Conservation (phyloP, 202 grass and related monocot genomes). For the Digitaria exilis region DNA sequence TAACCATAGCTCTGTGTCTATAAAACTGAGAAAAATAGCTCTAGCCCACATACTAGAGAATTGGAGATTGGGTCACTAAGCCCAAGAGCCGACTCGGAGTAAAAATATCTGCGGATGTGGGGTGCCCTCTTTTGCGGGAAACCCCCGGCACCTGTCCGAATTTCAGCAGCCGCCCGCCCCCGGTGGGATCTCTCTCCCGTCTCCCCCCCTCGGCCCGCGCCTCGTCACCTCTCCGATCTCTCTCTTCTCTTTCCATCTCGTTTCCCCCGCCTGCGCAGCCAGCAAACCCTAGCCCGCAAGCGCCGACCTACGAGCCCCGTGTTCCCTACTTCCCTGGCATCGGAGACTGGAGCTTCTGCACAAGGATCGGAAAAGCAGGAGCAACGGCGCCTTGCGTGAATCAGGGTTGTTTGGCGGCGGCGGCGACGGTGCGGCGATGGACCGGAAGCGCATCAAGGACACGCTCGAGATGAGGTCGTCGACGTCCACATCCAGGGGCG, state of each 20-base stretch:
- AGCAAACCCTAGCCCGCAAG: conserved; percentile 54
- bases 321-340: background rate
- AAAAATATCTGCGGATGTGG: conserved; percentile 48
- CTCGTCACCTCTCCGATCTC: conserved; percentile 46
- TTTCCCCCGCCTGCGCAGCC: conserved; percentile 44
- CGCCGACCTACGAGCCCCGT: conserved; percentile 22
- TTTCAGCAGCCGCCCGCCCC: conserved; percentile 28
- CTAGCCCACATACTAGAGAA: background rate
- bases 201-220: background rate
- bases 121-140: conserved; percentile 30
- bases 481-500: conserved; percentile 67
- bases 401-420: conserved; percentile 36
- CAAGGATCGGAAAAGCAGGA: conserved; percentile 12
- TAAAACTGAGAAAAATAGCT: background rate
- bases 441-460: conserved; percentile 89
- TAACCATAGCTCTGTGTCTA: background rate
- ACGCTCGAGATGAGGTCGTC: conserved; percentile 74
- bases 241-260: conserved; percentile 20
- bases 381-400: conserved; percentile 48
- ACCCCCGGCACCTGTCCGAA: conserved; percentile 25
- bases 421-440: conserved; percentile 38
- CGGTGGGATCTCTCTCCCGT: conserved; percentile 10
- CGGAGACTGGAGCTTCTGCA: conserved; percentile 11
- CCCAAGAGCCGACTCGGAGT: conserved; percentile 18
- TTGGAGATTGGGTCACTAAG: background rate